phyloP scores from a whole-genome alignment of 2,329 filamentous ascomycete species.

The Polytolypa hystricis region DNA sequence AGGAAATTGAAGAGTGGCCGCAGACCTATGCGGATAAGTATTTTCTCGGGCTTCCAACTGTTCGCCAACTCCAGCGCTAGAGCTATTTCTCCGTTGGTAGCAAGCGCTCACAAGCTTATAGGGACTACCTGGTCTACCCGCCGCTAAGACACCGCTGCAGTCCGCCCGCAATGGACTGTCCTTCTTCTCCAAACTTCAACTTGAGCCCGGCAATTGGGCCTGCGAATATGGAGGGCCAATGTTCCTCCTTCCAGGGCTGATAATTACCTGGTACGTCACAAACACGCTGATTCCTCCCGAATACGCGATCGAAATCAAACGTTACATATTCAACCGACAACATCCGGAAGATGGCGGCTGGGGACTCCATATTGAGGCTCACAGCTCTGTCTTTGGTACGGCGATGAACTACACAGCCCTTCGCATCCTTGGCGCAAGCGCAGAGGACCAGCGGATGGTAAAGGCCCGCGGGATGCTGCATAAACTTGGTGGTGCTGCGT shows the following conservation, averaged over 20 bases:
- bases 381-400: slow-evolving; percentile 85
- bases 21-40: slow-evolving; percentile 85
- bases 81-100: neutral
- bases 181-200: slow-evolving; percentile 83
- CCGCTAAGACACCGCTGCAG: slow-evolving; percentile 61
- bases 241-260: slow-evolving; percentile 80
- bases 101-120: too few species aligned
- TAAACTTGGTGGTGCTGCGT: slow-evolving; percentile 70
- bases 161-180: slow-evolving; percentile 70
- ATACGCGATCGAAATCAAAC: slow-evolving; percentile 77
- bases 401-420: slow-evolving; percentile 75
- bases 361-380: slow-evolving; percentile 90
- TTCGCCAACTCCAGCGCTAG: slow-evolving; percentile 32
- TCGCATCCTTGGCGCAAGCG: slow-evolving; percentile 68
- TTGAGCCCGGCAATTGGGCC: slow-evolving; percentile 84
- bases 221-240: slow-evolving; percentile 97
- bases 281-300: slow-evolving; percentile 73
- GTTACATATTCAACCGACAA: slow-evolving; percentile 79
- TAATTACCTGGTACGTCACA: slow-evolving; percentile 80
- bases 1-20: slow-evolving; percentile 65
- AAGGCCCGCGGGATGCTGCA: slow-evolving; percentile 76
- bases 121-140: slow-evolving; percentile 62
- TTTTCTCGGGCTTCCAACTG: slow-evolving; percentile 66
- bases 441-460: slow-evolving; percentile 74
- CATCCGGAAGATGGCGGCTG: slow-evolving; percentile 87